phyloP scores from a whole-genome alignment of 1,284 basidiomycete genomes.

The Gomphus sp. region DNA sequence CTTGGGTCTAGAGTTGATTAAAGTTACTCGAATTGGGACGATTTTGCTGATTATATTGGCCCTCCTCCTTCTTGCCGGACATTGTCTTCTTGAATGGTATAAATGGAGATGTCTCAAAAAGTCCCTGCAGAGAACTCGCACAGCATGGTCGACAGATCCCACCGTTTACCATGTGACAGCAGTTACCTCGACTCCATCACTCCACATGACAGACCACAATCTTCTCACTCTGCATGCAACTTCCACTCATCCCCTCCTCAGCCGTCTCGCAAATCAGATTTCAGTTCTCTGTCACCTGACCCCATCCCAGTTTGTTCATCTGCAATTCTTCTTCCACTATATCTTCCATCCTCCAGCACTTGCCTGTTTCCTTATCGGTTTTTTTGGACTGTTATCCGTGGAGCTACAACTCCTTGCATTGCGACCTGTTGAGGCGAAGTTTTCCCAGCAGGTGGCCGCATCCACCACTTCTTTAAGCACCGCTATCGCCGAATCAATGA shows the following conservation, averaged over 20 bases:
- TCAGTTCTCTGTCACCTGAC: slow-evolving; percentile 41
- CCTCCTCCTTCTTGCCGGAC: slow-evolving; percentile 52
- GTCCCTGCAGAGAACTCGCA: slow-evolving; percentile 60
- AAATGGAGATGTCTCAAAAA: slow-evolving; percentile 62
- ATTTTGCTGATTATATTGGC: slow-evolving; percentile 58
- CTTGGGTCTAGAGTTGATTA: slow-evolving; percentile 66
- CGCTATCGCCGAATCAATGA: slow-evolving; percentile 69
- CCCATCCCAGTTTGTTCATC: slow-evolving; percentile 50
- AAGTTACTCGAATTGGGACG: slow-evolving; percentile 69
- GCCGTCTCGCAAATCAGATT: slow-evolving; percentile 49
- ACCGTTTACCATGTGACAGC: slow-evolving; percentile 35
- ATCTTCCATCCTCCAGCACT: slow-evolving; percentile 86
- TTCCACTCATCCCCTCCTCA: slow-evolving; percentile 61
- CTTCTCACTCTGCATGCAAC: slow-evolving; percentile 63
- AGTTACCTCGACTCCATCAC: slow-evolving; percentile 32
- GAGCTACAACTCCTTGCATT: slow-evolving; percentile 78
- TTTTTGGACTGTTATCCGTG: slow-evolving; percentile 85
- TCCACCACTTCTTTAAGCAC: slow-evolving; percentile 60
- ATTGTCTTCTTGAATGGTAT: slow-evolving; percentile 70
- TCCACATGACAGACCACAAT: slow-evolving; percentile 64
- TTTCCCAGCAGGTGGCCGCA: slow-evolving; percentile 45
- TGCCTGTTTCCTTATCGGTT: slow-evolving; percentile 81
- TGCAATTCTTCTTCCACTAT: slow-evolving; percentile 82
- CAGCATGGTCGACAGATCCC: slow-evolving; percentile 62
- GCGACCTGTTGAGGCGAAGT: slow-evolving; percentile 57